These are phyloP conservation scores for Phytophthora megakarya DNA, from an alignment of 352 stramenopile genomes.

Conservation along the genomic window DNA sequence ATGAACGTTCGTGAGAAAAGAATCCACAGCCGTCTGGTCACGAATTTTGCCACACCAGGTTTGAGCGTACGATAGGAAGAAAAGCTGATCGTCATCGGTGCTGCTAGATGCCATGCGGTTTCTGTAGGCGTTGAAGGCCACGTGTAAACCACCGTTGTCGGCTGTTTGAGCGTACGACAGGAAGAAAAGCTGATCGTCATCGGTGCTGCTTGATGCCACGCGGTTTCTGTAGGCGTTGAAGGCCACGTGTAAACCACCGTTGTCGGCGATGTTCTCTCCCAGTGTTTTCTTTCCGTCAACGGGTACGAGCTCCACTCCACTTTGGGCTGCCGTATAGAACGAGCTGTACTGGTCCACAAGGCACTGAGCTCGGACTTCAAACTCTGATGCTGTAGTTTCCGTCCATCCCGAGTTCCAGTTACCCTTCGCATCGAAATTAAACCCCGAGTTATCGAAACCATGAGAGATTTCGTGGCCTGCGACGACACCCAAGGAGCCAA, in stretches of 20 bases:
- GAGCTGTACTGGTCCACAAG: slow-evolving; percentile 58
- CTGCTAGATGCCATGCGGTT: slow-evolving; percentile 23
- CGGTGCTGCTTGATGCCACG: slow-evolving; percentile 14
- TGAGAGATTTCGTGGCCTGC: slow-evolving; percentile 95
- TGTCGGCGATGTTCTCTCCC: slow-evolving; percentile 80
- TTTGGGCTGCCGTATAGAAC: slow-evolving; percentile 41
- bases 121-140: slow-evolving; percentile 64
- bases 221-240: slow-evolving; percentile 58
- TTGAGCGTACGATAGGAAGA: slow-evolving; percentile 72
- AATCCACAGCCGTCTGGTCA: slow-evolving; percentile 42
- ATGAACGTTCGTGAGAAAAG: slow-evolving; percentile 51
- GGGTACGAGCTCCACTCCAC: slow-evolving; percentile 39
- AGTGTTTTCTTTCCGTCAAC: slow-evolving; percentile 71
- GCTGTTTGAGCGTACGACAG: slow-evolving; percentile 63
- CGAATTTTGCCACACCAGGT: slow-evolving; percentile 62
- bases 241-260: slow-evolving; percentile 60
- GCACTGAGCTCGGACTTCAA: slow-evolving; percentile 59
- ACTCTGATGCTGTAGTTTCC: slow-evolving; percentile 67
- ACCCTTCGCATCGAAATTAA: slow-evolving; percentile 84
- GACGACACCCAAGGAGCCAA: slow-evolving; percentile 89
- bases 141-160: slow-evolving; percentile 49
- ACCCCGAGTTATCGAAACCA: slow-evolving; percentile 92
- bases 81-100: slow-evolving; percentile 47
- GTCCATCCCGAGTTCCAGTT: slow-evolving; percentile 94
- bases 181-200: slow-evolving; percentile 66